phyloP scores from a whole-genome alignment of 768 basidiomycete genomes.

The Lentinus brumalis region DNA sequence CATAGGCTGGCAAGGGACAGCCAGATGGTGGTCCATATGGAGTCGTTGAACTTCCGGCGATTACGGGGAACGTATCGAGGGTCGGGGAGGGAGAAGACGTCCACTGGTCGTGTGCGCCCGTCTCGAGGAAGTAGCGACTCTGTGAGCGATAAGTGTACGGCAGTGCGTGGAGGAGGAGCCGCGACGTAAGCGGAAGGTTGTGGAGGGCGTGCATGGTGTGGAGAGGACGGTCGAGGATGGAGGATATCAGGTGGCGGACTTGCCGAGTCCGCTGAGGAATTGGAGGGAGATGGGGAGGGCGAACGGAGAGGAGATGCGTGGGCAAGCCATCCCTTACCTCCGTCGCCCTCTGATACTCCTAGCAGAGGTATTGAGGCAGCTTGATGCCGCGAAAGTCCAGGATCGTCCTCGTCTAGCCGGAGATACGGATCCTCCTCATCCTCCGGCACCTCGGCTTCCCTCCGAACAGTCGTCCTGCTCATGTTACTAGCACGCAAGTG shows the following conservation, averaged over 20 bases:
- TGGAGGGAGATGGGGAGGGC: constrained; percentile 42
- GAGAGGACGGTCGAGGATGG: constrained; percentile 30
- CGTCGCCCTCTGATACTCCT: constrained; percentile 44
- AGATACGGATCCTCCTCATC: constrained; percentile 69
- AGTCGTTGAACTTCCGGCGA: constrained; percentile 75
- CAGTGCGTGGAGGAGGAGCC: constrained; percentile 45
- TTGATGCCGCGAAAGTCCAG: constrained; percentile 35
- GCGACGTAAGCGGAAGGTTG: constrained; percentile 32
- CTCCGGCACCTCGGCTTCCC: constrained; percentile 24
- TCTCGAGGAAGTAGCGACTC: constrained; percentile 80
- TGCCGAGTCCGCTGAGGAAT: constrained; percentile 45
- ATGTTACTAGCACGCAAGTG: constrained; percentile 53
- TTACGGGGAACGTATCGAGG: constrained; percentile 65
- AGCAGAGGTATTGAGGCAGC: constrained; percentile 41
- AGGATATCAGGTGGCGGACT: constrained; percentile 46
- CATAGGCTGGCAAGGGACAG: constrained; percentile 59
- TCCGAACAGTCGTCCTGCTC: constrained; percentile 35
- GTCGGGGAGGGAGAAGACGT: constrained; percentile 78
- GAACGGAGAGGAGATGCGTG: constrained; percentile 69
- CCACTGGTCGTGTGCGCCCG: constrained; percentile 60
- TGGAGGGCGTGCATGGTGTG: constrained; percentile 16
- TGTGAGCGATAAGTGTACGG: constrained; percentile 69
- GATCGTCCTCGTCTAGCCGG: constrained; percentile 70
- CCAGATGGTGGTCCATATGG: constrained; percentile 71
- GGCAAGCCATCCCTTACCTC: constrained; percentile 63